Base-by-base conservation (phyloP, 176 grass and related monocot genomes). In the Leersia perrieri region DNA sequence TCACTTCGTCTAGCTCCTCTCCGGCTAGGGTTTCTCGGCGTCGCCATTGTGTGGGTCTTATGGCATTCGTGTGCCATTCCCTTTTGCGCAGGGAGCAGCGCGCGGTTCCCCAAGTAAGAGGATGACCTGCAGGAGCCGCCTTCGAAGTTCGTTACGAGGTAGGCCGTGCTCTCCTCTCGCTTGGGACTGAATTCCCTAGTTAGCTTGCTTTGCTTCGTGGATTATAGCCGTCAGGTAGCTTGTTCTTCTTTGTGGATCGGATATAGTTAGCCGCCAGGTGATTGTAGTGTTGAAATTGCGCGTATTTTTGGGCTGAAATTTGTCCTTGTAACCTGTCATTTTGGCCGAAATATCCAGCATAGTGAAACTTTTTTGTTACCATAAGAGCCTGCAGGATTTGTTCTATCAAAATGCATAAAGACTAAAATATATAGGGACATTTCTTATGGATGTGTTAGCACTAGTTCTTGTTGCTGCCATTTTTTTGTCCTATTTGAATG, bases 131-230 rank as follows among this genome's bases (percentile, higher is more conserved):
- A 88, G 78, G 85, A 67, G 65, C 78, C 26, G 58, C 74, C 5
- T 31, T 87, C 26, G 96, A 98, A 90, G 81, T 95, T 42, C 82
- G 79, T 26, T 98, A 98, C 66, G 82, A 94, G 75, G 95, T 98
- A 66, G 25, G 75, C 18, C 0, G 22, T 33, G 57, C 29, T 57
- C 8, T 83, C n/a, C 29, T 86, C 33, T n/a, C n/a, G n/a, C n/a
- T n/a, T n/a, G 18, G 47, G 29, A 31, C 36, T 35, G 26, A 35
- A 15, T 13, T 38, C 11, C 26, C n/a, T 68, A 79, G 72, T 26
- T 32, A 16, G 34, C 14, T 57, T 12, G n/a, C 4, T 32, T 20
- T 72, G 11, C 36, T 69, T 28, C 26, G 47, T 22, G n/a, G n/a
- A n/a, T n/a, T n/a, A n/a, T n/a, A n/a, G n/a, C n/a, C n/a, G n/a